Evolutionary conservation across 306 rosid species (phyloP).

Genomic region (Nissolia schottii): DNA sequence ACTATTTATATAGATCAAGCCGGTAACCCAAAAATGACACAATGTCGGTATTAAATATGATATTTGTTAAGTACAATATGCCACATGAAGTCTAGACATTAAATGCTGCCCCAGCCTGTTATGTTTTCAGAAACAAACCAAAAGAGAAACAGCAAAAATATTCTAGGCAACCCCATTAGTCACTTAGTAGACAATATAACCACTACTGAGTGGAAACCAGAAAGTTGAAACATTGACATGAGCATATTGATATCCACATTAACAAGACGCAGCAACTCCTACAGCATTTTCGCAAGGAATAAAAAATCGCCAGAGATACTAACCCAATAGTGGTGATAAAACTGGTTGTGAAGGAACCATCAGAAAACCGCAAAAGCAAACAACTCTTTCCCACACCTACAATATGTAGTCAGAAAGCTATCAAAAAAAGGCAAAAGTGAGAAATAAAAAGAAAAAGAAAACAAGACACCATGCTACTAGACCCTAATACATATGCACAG

Average conservation of each 20-base stretch:
- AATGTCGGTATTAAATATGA: background rate
- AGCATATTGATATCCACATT: background rate
- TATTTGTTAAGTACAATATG: background rate
- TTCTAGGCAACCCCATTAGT: background rate
- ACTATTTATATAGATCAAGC: background rate
- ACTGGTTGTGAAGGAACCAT: conserved; percentile 83
- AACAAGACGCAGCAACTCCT: background rate
- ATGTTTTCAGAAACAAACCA: background rate
- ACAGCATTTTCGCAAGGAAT: background rate
- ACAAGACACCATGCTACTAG: background rate
- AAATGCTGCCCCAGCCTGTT: background rate
- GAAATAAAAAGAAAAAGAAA: background rate
- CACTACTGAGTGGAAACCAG: background rate
- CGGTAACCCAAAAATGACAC: background rate
- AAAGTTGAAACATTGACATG: background rate
- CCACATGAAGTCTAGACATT: background rate
- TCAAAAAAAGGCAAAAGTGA: background rate
- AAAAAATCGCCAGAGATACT: conserved; percentile 25
- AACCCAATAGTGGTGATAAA: conserved; percentile 81
- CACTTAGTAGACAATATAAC: background rate
- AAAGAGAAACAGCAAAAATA: background rate
- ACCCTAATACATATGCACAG: background rate
- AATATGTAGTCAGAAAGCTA: conserved; percentile 18
- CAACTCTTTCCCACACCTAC: conserved; percentile 90
- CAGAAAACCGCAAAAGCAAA: conserved; percentile 78